These are phyloP conservation scores for Boechera retrofracta DNA, from an alignment of 345 rosid species.

Conservation along the genomic window DNA sequence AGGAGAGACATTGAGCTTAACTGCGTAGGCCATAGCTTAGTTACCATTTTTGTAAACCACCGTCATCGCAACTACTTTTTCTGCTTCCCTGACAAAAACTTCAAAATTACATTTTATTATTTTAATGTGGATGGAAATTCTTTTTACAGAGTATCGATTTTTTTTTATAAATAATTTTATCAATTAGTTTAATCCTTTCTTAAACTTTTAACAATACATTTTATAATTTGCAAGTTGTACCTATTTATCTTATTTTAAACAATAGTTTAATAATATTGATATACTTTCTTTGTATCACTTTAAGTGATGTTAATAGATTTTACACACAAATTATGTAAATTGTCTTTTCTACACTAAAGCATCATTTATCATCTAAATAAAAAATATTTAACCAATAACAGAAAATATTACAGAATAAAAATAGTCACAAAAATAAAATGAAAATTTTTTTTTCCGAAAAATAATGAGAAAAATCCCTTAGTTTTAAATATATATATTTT, in stretches of 20 bases:
- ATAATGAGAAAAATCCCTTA: too few species aligned
- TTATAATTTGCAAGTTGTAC: neutral
- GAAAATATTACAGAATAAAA: too few species aligned
- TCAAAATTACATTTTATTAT: neutral
- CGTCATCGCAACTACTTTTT: constrained; percentile 24
- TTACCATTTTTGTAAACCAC: constrained; percentile 34
- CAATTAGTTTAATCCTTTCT: neutral
- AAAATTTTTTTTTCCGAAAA: too few species aligned
- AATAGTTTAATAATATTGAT: neutral
- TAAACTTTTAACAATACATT: neutral
- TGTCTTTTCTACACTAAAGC: too few species aligned
- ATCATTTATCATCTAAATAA: too few species aligned
- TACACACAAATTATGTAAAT: too few species aligned
- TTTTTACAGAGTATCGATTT: neutral
- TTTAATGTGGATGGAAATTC: constrained; percentile 5
- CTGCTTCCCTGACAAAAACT: neutral
- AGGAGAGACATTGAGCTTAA: constrained; percentile 17
- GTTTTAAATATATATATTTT: too few species aligned
- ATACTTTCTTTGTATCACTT: too few species aligned
- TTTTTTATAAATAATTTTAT: neutral
- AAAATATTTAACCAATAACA: too few species aligned
- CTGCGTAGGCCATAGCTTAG: neutral
- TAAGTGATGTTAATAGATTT: too few species aligned
- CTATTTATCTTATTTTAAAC: neutral
- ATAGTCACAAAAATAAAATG: too few species aligned